Base-by-base conservation (phyloP, 495 filamentous ascomycete genomes). In the Penicillium malachiteum region DNA sequence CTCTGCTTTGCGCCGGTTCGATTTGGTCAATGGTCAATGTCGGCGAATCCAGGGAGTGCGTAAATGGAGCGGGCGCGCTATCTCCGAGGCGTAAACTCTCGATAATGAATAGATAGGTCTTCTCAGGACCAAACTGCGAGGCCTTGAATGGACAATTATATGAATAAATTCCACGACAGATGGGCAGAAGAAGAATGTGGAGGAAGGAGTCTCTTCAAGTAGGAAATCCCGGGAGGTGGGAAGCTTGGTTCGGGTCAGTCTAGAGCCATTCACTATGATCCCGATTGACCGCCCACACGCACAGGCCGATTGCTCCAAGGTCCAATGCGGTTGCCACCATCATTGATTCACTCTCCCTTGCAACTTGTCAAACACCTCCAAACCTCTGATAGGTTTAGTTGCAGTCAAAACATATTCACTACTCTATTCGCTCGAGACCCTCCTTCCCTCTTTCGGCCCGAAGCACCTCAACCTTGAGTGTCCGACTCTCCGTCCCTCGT, bases 231-330 rank as follows among this genome's bases (percentile, higher is more conserved):
- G 42, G 48, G 35, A 37, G 48, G 26, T 42, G 21, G 47, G 54
- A 48, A 41, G 38, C 53, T 55, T 47, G 32, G 17, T 33, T 34
- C 47, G 50, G 43, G 33, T 13, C 42, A 50, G 39, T 50, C 52
- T 45, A 53, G 61, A 57, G 61, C 53, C 59, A 46, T 55, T 52
- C 54, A 55, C 53, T 37, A 43, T 30, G 51, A 52, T 50, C 50
- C 60, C 64, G 66, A 66, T 64, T 66, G 63, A 68, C 63, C 66
- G 66, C 63, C 66, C 61, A 58, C 57, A 61, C 65, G 55, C 58
- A 65, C 65, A 63, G 65, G 59, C 65, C 62, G 58, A 67, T 60
- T 40, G 60, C 17, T 55, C 44, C 52, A 57, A 31, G 30, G 44
- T 49, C 48, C 57, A 59, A 66, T 50, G 58, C 54, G 59, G 56